Conservation (phyloP, 2,329 filamentous ascomycete species). For the Arachnomyces sp. region DNA sequence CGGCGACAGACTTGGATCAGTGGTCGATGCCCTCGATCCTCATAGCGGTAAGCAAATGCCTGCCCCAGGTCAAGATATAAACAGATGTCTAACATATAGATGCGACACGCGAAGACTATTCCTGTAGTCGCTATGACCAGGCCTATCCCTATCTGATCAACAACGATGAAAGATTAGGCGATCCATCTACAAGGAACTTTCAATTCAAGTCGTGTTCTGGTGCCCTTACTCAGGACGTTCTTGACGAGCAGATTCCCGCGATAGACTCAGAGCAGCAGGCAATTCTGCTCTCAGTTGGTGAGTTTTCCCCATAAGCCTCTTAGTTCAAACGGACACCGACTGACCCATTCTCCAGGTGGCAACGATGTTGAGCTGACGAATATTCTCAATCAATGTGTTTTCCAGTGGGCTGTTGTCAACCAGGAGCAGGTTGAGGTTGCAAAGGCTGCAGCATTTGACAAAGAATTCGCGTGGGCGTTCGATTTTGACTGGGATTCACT, state of each 20-base stretch:
- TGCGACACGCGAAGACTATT: background rate
- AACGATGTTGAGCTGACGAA: conserved; percentile 1
- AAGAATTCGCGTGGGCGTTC: background rate
- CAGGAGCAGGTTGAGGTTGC: background rate
- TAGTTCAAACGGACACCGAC: background rate
- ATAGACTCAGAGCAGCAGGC: background rate
- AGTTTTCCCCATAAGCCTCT: no score
- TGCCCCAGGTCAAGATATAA: no score
- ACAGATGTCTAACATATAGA: no score
- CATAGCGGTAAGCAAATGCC: background rate
- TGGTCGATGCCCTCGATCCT: background rate
- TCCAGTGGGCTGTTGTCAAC: background rate
- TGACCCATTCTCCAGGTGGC: background rate
- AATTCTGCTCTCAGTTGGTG: conserved; percentile 2
- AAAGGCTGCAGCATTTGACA: background rate
- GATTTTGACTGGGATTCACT: background rate
- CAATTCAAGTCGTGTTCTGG: conserved; percentile 1
- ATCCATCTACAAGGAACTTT: conserved; percentile 1
- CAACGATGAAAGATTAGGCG: background rate
- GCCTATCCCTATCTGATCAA: conserved; percentile 1
- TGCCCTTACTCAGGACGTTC: background rate
- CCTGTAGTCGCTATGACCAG: conserved; percentile 1
- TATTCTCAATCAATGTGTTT: conserved; percentile 1
- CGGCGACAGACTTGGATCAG: conserved; percentile 5
- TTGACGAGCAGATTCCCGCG: background rate